Conservation (phyloP, 495 filamentous ascomycete species). For the Annulohypoxylon maeteangense region DNA sequence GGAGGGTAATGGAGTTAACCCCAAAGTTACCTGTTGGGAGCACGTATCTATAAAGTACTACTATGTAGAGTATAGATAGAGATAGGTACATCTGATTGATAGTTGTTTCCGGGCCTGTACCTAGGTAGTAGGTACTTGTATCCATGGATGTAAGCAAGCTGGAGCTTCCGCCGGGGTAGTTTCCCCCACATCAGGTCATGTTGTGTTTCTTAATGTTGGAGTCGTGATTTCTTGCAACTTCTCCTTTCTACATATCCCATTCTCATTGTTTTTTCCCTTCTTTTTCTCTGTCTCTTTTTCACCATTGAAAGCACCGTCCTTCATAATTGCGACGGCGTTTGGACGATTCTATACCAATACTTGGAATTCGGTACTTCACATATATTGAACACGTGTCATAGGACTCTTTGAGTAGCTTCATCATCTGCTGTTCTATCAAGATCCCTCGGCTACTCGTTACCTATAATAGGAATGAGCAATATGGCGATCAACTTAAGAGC, state of each 20-base stretch:
- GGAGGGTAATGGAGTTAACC: not conserved
- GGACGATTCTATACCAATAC: not conserved
- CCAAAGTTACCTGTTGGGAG: not conserved
- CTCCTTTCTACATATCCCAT: slow-evolving; percentile 16
- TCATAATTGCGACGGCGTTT: slow-evolving; percentile 23
- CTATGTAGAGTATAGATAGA: not conserved
- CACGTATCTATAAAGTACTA: not conserved
- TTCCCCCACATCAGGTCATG: slow-evolving; percentile 33
- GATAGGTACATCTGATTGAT: not conserved
- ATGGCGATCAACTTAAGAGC: slow-evolving; percentile 65
- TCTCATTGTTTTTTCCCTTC: not conserved
- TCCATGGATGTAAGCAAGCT: not conserved
- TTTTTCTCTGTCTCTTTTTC: not conserved
- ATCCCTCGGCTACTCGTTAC: not conserved
- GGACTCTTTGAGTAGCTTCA: not conserved
- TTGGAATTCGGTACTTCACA: not conserved
- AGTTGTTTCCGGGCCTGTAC: not conserved
- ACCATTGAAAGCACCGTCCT: slow-evolving; percentile 12
- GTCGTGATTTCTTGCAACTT: slow-evolving; percentile 12
- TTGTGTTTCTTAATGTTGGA: slow-evolving; percentile 20
- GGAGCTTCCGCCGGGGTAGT: not conserved
- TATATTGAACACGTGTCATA: not conserved
- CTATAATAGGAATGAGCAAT: slow-evolving; percentile 2
- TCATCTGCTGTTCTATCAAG: not conserved
- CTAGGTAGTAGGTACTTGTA: not conserved